phyloP scores from a whole-genome alignment of 2,329 filamentous ascomycete species.

The Metarhizium robertsii region DNA sequence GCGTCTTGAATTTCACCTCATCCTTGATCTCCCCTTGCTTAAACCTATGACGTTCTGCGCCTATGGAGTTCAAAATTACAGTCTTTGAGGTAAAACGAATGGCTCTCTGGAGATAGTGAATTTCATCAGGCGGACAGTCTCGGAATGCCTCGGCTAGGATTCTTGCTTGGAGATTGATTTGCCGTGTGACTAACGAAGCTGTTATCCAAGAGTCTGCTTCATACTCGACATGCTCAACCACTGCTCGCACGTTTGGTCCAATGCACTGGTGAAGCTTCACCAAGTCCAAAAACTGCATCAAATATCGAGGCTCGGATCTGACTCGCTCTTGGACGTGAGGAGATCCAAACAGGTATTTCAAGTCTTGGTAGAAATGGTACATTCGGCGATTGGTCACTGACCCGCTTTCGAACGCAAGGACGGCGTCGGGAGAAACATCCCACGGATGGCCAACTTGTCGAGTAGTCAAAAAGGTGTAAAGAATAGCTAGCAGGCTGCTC shows the following conservation, averaged over 20 bases:
- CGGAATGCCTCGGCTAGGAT: slow-evolving; percentile 84
- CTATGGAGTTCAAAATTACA: slow-evolving; percentile 82
- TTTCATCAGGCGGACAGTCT: slow-evolving; percentile 54
- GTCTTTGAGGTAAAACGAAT: slow-evolving; percentile 70
- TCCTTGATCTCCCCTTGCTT: slow-evolving; percentile 81
- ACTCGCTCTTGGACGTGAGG: slow-evolving; percentile 81
- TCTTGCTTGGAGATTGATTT: slow-evolving; percentile 87
- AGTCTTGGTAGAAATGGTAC: slow-evolving; percentile 95
- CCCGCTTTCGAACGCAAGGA: slow-evolving; percentile 85
- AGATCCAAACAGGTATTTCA: slow-evolving; percentile 84
- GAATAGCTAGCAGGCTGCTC: slow-evolving; percentile 87
- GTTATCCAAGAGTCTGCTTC: slow-evolving; percentile 98
- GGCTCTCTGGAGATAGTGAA: slow-evolving; percentile 56
- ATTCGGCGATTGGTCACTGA: slow-evolving; percentile 91
- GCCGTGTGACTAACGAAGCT: slow-evolving; percentile 84
- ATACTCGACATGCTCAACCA: slow-evolving; percentile 95
- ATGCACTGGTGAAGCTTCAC: slow-evolving; percentile 96
- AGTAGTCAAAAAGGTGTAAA: slow-evolving; percentile 95
- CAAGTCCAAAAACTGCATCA: slow-evolving; percentile 89
- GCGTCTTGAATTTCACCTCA: slow-evolving; percentile 70
- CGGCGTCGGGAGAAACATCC: slow-evolving; percentile 77
- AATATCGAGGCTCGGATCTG: slow-evolving; percentile 73
- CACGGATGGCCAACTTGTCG: slow-evolving; percentile 91
- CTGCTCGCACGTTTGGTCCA: slow-evolving; percentile 81
- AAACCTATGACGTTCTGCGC: slow-evolving; percentile 80